Evolutionary conservation across 805 yeast genomes (phyloP), one percentile per base, ranked within the genome.

Genomic region (Cyberlindnera maritima): DNA sequence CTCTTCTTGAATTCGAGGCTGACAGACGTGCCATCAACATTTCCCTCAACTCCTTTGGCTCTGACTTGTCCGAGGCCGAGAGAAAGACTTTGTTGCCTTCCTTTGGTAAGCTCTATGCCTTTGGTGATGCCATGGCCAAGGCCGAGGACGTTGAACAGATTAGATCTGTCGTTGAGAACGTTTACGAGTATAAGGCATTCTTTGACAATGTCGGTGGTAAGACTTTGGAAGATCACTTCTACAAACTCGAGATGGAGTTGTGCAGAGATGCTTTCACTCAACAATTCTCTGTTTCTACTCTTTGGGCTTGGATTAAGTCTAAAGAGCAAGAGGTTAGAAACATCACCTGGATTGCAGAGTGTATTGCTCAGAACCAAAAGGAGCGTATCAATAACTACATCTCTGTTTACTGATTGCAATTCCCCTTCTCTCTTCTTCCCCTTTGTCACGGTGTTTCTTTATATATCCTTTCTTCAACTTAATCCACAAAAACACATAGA

Each of bases 261-360:
- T 91, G 97, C 69, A 86, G 83, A 61, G 83, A 85, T 63, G 96
- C 97, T 0, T 90, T 94, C 68, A 91, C 99, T 29, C 99, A 94
- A 70, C 98, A 92, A 67, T 94, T 94, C 68, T 82, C 97, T 15
- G 79, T 86, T 58, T 79, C 90, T 33, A 85, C 96, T 2, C 75
- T 94, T 47, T 94, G 97, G 94, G 96, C 97, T 7, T 94, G 97
- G 96, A 79, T 95, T 63, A 86, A 89, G 68, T 85, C 96, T 15
- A 87, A 86, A 62, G 99, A 94, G 69, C 99, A 95, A 70, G 99
- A 94, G 68, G 81, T 95, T 49, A 80, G 99, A 69, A 94, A 94
- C 66, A 85, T 94, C 56, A 89, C 98, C n/a, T 94, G 99, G 99
- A 92, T 94, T 47, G 96, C 98, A 41, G 99, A 94, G 72, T 94